A percentile compares a stretch with the other conserved stretches of the same genome.
These are phyloP conservation scores for Lepiota brunneoincarnata DNA, from an alignment of 768 basidiomycete species.

Conservation along the genomic window DNA sequence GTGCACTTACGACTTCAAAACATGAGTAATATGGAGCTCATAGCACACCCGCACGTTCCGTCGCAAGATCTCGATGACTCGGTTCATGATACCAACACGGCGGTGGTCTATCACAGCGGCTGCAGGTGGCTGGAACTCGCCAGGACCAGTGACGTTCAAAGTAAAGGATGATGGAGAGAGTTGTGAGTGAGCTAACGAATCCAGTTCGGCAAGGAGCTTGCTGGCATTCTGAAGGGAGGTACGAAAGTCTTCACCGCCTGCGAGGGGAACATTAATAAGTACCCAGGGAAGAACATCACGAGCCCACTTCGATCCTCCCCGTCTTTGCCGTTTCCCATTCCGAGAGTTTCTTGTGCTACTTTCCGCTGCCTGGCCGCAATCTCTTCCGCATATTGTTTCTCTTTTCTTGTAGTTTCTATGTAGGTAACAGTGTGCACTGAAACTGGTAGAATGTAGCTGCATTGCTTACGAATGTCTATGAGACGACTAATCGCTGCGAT, in stretches of 20 bases:
- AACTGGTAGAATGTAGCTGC: not conserved
- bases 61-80: conserved; percentile 63
- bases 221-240: conserved; percentile 67
- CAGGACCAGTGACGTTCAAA: conserved; percentile 32
- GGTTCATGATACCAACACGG: conserved; percentile 61
- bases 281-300: conserved; percentile 6
- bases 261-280: not conserved
- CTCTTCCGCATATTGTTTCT: conserved; percentile 8
- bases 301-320: conserved; percentile 39
- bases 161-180: conserved; percentile 24
- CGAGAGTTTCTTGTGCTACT: conserved; percentile 15
- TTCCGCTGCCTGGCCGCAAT: conserved; percentile 18
- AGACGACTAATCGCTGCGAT: conserved; percentile 64
- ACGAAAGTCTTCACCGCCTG: conserved; percentile 65
- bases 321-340: conserved; percentile 14
- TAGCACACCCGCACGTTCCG: conserved; percentile 74
- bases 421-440: conserved; percentile 4
- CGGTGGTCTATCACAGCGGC: conserved; percentile 47
- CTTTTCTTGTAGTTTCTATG: conserved; percentile 3
- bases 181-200: conserved; percentile 39
- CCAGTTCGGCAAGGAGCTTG: conserved; percentile 54
- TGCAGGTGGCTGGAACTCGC: conserved; percentile 24
- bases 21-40: conserved; percentile 65
- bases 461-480: conserved; percentile 50
- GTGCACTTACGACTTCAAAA: conserved; percentile 68